Conservation (phyloP, 2,329 filamentous ascomycete genomes). For the Dactylellina cionopaga region DNA sequence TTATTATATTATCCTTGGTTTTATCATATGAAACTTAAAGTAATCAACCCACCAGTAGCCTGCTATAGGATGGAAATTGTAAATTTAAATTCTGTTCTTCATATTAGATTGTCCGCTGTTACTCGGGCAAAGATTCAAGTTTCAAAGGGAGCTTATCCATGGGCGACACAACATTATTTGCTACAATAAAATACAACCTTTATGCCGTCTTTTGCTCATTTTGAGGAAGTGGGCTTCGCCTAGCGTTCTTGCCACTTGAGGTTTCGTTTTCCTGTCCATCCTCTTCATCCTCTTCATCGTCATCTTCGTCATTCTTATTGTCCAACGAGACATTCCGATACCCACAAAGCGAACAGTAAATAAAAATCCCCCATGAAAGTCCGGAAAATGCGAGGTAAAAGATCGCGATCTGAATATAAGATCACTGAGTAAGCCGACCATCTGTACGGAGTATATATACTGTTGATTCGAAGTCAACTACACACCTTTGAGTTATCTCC, state of each 20-base stretch:
- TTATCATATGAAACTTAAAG: too few relatives aligned
- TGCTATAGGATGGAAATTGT: too few relatives aligned
- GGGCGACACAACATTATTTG: too few relatives aligned
- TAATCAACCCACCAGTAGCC: too few relatives aligned
- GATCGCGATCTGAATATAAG: slow-evolving; percentile 5
- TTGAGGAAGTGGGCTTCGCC: neutral
- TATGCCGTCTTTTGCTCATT: neutral
- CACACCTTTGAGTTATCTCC: slow-evolving; percentile 24
- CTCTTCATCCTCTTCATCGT: neutral
- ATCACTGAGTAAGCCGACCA: neutral
- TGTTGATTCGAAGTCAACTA: neutral
- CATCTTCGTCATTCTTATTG: slow-evolving; percentile 6
- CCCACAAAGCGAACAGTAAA: slow-evolving; percentile 22
- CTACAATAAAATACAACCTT: too few relatives aligned
- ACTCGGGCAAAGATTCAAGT: too few relatives aligned
- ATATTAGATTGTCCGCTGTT: too few relatives aligned
- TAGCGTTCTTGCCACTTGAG: neutral
- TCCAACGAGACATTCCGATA: slow-evolving; percentile 25
- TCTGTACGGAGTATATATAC: neutral
- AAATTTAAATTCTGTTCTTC: too few relatives aligned
- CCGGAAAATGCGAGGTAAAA: slow-evolving; percentile 18
- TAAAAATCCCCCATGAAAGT: slow-evolving; percentile 20
- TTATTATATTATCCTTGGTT: too few relatives aligned
- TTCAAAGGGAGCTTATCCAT: too few relatives aligned
- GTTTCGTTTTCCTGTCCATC: neutral